Percentiles rank a stretch among this genome's conserved stretches.
Conservation (phyloP, 2,329 filamentous ascomycete genomes). For the Fusarium buharicum region DNA sequence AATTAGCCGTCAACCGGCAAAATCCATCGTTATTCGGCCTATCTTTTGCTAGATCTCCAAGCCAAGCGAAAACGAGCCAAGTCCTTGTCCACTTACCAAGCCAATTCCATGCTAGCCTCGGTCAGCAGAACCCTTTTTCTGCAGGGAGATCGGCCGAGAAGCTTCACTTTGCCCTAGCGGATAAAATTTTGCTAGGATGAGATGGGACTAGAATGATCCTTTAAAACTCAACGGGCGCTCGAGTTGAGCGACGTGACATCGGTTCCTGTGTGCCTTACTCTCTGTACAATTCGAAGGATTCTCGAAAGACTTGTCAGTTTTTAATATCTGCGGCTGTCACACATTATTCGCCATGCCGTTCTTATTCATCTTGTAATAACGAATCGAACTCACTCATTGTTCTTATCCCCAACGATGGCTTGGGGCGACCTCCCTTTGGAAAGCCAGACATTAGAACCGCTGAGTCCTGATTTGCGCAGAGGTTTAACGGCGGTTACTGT, state of each 20-base stretch:
- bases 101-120: conserved; percentile 4
- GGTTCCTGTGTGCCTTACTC: conserved; percentile 8
- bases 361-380: background rate
- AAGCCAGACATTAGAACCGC: conserved; percentile 41
- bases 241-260: conserved; percentile 22
- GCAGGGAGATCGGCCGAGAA: background rate
- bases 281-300: background rate
- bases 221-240: conserved; percentile 1
- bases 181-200: conserved; percentile 4
- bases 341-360: conserved; percentile 6
- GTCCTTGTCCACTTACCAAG: too few relatives aligned
- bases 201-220: background rate
- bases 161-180: background rate
- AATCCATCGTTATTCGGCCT: too few relatives aligned
- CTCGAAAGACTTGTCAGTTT: background rate
- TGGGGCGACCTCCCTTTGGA: conserved; percentile 38
- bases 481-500: conserved; percentile 48
- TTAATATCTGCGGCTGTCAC: background rate
- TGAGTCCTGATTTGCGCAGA: conserved; percentile 35
- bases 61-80: too few relatives aligned
- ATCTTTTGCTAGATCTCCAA: too few relatives aligned
- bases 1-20: too few relatives aligned
- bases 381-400: background rate
- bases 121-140: background rate
- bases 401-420: conserved; percentile 31